These are phyloP conservation scores for Eimeria zaria DNA, from an alignment of 169 alveolate genomes.

Conservation along the genomic window DNA sequence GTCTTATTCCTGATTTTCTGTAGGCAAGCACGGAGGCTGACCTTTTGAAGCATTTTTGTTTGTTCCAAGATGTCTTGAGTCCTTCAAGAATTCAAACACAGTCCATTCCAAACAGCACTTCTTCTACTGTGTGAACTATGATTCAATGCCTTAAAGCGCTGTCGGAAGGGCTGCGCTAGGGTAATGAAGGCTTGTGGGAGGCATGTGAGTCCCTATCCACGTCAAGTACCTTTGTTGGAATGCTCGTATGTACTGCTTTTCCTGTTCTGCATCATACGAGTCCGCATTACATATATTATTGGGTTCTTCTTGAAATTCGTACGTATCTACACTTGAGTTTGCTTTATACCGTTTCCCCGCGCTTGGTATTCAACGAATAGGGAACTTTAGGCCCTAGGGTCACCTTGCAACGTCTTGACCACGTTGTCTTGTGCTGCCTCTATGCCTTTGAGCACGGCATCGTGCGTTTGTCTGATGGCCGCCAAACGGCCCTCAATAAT, in stretches of 20 bases:
- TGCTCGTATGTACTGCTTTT: constrained; percentile 36
- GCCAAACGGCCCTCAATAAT: constrained; percentile 50
- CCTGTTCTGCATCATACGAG: constrained; percentile 45
- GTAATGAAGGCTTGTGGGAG: not conserved
- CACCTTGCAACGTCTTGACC: constrained; percentile 70
- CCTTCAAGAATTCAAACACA: constrained; percentile 1
- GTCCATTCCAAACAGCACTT: not conserved
- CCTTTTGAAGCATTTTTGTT: constrained; percentile 60
- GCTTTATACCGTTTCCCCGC: not conserved
- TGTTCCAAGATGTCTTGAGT: constrained; percentile 57
- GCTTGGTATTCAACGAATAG: not conserved
- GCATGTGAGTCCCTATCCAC: not conserved
- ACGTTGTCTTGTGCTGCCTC: constrained; percentile 55
- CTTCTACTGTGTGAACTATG: not conserved
- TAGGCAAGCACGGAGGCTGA: constrained; percentile 8
- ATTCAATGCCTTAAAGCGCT: not conserved
- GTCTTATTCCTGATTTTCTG: not conserved
- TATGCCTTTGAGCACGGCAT: constrained; percentile 40
- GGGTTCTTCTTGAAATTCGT: not conserved
- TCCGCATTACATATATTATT: not conserved
- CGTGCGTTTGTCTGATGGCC: constrained; percentile 63
- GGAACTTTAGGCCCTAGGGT: constrained; percentile 20
- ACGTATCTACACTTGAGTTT: not conserved
- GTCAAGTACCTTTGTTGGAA: constrained; percentile 18
- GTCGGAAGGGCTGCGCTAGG: not conserved